Evolutionary conservation across 2,329 filamentous ascomycete species (phyloP), one percentile per base, ranked within the genome.

Genomic region (Fusarium hainanense): DNA sequence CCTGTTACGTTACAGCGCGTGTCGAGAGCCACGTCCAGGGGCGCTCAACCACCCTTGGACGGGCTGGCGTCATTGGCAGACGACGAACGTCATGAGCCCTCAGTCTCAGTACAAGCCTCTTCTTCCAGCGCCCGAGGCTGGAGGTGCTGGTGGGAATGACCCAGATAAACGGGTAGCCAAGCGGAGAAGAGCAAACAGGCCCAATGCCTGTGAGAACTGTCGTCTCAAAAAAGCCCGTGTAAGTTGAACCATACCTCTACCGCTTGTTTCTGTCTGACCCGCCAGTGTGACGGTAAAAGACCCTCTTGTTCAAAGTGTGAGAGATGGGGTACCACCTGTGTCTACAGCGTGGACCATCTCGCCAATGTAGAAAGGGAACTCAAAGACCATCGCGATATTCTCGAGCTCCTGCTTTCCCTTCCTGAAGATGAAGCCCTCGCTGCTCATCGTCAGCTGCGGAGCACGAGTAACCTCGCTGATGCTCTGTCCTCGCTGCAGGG

Each of bases 161-260:
- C 62, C 56, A 21, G 40, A 68, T 43, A 63, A 46, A 11, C 52
- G 58, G 20, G 58, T 54, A 25, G 42, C 52, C 2, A 68, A 32
- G 43, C 58, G 64, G 30, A 68, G n/a, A 34, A 43, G 63, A 16
- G 46, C 58, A 7, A 68, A 68, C 23, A 63, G 65, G 32, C 63
- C 65, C 13, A 68, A 68, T 20, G 65, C 65, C 40, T 68, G 65
- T 7, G 63, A 68, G 43, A 68, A 58, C 25, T 68, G 65, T n/a
- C 65, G 65, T 14, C 9, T 43, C 28, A 68, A 68, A 58, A 68
- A 68, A 51, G 64, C 63, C 32, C 65, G 65, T 41, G 65, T 68
- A 68, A 68, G 65, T 68, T 20, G 4, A n/a, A 27, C 6, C 18
- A 2, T 56, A 18, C 20, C 21, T 20, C 4, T n/a, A 7, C 7